Evolutionary conservation across 2,329 filamentous ascomycete genomes (phyloP), one percentile per base, ranked within the genome.

Genomic region (Ophioceras dolichostomum): DNA sequence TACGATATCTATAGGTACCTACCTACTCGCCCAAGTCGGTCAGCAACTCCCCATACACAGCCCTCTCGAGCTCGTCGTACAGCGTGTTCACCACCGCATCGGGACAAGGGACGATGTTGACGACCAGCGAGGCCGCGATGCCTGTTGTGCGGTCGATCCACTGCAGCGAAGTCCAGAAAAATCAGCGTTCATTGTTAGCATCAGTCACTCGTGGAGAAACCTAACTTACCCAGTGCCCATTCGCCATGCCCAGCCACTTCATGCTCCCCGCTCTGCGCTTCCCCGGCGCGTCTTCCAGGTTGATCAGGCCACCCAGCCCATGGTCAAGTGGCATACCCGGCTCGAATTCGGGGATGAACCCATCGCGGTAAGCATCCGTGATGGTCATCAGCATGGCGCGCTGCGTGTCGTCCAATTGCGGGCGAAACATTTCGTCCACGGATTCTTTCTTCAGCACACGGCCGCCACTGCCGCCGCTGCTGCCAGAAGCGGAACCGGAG

Each of bases 371-470:
- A 5, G 30, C 17, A 5, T 39, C 41, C 0, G 47, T 40, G 18
- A 49, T 37, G 14, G 37, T 34, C 29, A 43, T 42, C n/a, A 54
- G 35, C 42, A 47, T 43, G 14, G 17, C 32, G n/a, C 42, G 39
- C 39, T 57, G 53, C 21, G 37, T 34, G 16, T 53, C 56, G 28
- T 55, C 43, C 34, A 68, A 53, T 47, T 66, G 63, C 21, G 62
- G 60, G 3, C 47, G 57, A 56, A 73, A 79, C 70, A 81, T 76
- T 32, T 65, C 49, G 18, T 73, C 61, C 2, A 82, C 67, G 0
- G 73, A 77, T 24, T 64, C 59, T 14, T 63, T 56, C 24, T 61
- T 57, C 14, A 82, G 58, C 32, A 82, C 22, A 13, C 36, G n/a
- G 19, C n/a, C 19, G 16, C 28, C 28, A 16, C 12, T 12, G 8